phyloP scores from a whole-genome alignment of 2,329 filamentous ascomycete genomes.

The Thelonectria rubi region DNA sequence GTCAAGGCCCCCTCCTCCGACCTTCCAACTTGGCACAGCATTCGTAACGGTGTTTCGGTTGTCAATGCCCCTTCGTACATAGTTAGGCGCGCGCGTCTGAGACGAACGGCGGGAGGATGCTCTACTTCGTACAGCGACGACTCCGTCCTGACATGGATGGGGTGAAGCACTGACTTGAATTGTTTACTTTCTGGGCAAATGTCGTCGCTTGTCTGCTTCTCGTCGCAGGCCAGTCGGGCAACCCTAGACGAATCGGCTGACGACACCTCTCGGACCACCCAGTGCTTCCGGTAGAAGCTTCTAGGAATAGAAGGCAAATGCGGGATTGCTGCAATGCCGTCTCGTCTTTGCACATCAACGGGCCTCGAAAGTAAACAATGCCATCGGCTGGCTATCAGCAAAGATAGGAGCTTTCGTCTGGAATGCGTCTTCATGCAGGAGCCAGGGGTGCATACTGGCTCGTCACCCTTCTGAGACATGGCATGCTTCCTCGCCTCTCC shows the following conservation, averaged over 20 bases:
- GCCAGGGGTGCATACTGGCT: conserved; percentile 39
- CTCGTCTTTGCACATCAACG: not conserved
- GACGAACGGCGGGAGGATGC: conserved; percentile 24
- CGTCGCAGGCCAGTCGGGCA: not conserved
- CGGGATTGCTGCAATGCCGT: conserved; percentile 3
- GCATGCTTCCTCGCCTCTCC: conserved; percentile 9
- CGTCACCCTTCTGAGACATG: conserved; percentile 18
- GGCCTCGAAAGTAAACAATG: conserved; percentile 7
- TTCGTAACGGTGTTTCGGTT: conserved; percentile 11
- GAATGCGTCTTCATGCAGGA: conserved; percentile 36
- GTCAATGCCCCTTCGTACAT: not conserved
- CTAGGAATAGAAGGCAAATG: conserved; percentile 12
- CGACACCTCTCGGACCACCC: conserved; percentile 12
- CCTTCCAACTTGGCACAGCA: not conserved
- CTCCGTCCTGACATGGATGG: not conserved
- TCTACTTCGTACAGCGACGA: conserved; percentile 4
- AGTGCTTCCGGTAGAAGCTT: conserved; percentile 17
- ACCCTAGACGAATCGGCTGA: conserved; percentile 7
- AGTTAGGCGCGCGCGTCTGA: conserved; percentile 27
- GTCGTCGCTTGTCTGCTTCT: conserved; percentile 3
- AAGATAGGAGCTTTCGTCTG: conserved; percentile 21
- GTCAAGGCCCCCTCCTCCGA: not conserved
- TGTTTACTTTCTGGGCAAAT: not conserved
- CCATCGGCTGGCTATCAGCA: conserved; percentile 3
- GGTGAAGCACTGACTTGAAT: conserved; percentile 9